Evolutionary conservation across 192 early-diverging fungal species (phyloP), one percentile per base, ranked within the genome.

Genomic region (Gryganskiella cystojenkinii): DNA sequence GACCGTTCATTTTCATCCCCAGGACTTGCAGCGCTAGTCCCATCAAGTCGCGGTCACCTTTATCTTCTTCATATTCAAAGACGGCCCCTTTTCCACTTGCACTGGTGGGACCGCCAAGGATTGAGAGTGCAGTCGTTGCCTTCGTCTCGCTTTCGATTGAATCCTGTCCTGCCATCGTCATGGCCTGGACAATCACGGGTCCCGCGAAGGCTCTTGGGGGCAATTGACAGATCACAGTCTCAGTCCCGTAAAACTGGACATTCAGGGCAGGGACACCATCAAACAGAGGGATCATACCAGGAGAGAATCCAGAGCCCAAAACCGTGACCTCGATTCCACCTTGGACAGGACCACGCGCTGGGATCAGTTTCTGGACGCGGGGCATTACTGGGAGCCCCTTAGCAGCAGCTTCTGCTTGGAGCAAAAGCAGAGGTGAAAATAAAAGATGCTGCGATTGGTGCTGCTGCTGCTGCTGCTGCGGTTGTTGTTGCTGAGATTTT

Each of bases 1-100:
- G 83, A 7, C 86, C 91, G 27, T 82, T 84, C 81, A 91, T 87
- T 51, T 86, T 73, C 67, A 95, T 75, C 5, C 94, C 94, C 3
- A 93, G 80, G 1, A 93, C 88, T 53, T 93, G 91, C 61, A 95
- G 71, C 11, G 92, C 89, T 56, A 95, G 74, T 52, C 92, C 93
- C 56, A 93, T 86, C 71, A 95, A 71, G 55, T 90, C 89, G 22
- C 89, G 81, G 66, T 94, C 94, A 28, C 74, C 62, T 15, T 92
- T 83, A 63, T 93, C 87, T 55, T 87, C 83, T 25, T 83, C 64
- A 19, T 86, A 88, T 19, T 74, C 71, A 47, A 88, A 88, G 31
- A 78, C 20, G 3, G 52, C 65, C 3, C 58, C 59, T 22, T 67
- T 63, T 7, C 61, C 57, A 8, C 52, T 30, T n/a, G 55, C 45